Conservation (phyloP, 2,329 filamentous ascomycete species). For the Sporothrix variecibatus region DNA sequence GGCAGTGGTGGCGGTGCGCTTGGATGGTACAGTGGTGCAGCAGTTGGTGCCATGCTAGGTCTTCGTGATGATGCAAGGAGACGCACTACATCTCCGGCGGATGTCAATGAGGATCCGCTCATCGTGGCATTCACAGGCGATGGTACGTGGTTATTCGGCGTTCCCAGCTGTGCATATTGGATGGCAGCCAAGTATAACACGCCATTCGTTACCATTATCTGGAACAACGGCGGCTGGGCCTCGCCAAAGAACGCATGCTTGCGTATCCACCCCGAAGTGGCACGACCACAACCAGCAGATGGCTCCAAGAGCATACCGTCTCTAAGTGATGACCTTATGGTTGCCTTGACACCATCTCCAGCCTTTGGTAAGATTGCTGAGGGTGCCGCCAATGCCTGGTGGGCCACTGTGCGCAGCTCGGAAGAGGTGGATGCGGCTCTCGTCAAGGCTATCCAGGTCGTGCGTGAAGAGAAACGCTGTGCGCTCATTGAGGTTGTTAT, state of each 20-base stretch:
- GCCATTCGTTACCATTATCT: conserved; percentile 4
- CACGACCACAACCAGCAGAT: neutral
- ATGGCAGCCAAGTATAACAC: conserved; percentile 8
- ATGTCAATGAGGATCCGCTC: neutral
- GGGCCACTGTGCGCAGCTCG: neutral
- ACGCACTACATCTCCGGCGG: neutral
- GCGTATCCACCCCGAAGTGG: conserved; percentile 8
- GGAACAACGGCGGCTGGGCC: conserved; percentile 15
- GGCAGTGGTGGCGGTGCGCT: neutral
- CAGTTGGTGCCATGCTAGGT: conserved; percentile 2
- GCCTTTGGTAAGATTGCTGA: conserved; percentile 11
- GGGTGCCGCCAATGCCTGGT: conserved; percentile 11
- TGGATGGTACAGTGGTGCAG: conserved; percentile 3
- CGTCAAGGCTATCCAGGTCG: neutral
- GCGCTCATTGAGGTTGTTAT: neutral
- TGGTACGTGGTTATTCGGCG: neutral
- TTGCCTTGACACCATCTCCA: neutral
- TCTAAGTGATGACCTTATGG: conserved; percentile 11
- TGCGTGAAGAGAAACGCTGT: neutral
- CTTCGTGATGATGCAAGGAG: neutral
- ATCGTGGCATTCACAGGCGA: neutral
- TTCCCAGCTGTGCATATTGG: neutral
- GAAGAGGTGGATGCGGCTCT: neutral
- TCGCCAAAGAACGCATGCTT: conserved; percentile 5
- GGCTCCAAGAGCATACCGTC: neutral